Conservation (phyloP, 2,329 filamentous ascomycete species). For the Daldinia sp. region DNA sequence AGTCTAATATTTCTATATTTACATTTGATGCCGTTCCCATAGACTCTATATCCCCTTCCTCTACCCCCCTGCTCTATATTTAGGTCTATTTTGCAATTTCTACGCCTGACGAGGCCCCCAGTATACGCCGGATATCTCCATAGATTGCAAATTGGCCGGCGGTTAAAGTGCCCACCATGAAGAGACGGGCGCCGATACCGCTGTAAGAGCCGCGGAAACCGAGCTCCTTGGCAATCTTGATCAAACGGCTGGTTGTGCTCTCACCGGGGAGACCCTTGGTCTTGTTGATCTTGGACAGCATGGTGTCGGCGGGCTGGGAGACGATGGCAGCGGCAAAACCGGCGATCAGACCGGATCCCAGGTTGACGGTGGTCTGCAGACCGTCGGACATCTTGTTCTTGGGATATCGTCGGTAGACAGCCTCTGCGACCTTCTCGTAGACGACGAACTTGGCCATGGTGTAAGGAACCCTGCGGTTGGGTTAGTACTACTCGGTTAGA, state of each 20-base stretch:
- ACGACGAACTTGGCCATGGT: conserved; percentile 87
- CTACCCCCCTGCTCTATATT: conserved; percentile 22
- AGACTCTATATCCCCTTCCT: not conserved
- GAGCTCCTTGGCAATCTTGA: conserved; percentile 82
- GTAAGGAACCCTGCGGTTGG: conserved; percentile 73
- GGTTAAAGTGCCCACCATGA: conserved; percentile 78
- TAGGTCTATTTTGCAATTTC: conserved; percentile 60
- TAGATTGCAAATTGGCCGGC: conserved; percentile 82
- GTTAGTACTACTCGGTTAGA: conserved; percentile 23
- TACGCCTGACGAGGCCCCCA: conserved; percentile 72
- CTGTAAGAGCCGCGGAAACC: conserved; percentile 75
- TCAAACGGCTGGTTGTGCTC: conserved; percentile 75
- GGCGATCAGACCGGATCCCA: conserved; percentile 79
- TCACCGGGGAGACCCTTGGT: conserved; percentile 79
- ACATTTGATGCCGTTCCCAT: not conserved
- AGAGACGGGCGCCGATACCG: conserved; percentile 79
- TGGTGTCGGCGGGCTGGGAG: conserved; percentile 83
- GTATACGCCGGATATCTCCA: conserved; percentile 57
- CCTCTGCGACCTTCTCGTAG: conserved; percentile 80
- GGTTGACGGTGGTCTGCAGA: conserved; percentile 77
- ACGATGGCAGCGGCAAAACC: conserved; percentile 81
- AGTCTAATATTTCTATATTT: conserved; percentile 6
- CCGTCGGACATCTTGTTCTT: conserved; percentile 70
- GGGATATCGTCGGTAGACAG: conserved; percentile 70
- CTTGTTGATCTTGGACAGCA: conserved; percentile 88